Conservation (phyloP, 2,329 filamentous ascomycete species). For the Penicillium corylophilum region DNA sequence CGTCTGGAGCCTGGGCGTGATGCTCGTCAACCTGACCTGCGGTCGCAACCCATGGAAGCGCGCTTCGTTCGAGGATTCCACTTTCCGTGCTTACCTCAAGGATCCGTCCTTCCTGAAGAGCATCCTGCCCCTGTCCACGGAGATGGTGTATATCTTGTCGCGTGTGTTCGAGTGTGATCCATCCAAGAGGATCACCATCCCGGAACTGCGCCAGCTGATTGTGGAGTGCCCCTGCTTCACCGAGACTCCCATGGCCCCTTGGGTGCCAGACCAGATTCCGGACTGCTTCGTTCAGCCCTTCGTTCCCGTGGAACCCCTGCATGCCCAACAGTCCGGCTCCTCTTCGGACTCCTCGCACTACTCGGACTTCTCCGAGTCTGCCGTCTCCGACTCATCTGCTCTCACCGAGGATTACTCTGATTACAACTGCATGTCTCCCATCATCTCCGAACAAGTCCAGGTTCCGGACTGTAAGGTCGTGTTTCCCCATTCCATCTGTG, state of each 20-base stretch:
- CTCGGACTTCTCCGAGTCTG: constrained; percentile 40
- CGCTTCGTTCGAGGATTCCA: constrained; percentile 88
- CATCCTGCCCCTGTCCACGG: constrained; percentile 85
- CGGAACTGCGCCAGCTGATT: constrained; percentile 76
- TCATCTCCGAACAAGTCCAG: constrained; percentile 32
- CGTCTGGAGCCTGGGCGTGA: constrained; percentile 96
- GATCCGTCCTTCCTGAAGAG: constrained; percentile 85
- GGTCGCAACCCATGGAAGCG: constrained; percentile 99
- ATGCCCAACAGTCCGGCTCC: constrained; percentile 38
- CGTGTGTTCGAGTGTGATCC: constrained; percentile 87
- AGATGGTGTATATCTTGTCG: constrained; percentile 82
- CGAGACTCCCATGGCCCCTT: constrained; percentile 38
- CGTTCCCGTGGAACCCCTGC: constrained; percentile 34
- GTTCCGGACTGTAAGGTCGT: constrained; percentile 32
- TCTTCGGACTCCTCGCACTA: constrained; percentile 37
- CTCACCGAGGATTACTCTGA: constrained; percentile 40
- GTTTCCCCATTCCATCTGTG: constrained; percentile 29
- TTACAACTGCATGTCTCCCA: constrained; percentile 37
- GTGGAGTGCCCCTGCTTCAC: constrained; percentile 73
- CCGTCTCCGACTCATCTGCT: constrained; percentile 40
- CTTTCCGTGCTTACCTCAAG: constrained; percentile 85
- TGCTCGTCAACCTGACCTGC: constrained; percentile 95
- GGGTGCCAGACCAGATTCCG: constrained; percentile 38
- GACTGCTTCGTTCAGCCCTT: constrained; percentile 37
- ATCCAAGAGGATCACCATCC: constrained; percentile 74